These are phyloP conservation scores for Chloris gayana DNA, from an alignment of 176 grass and related monocot genomes.

Conservation along the genomic window DNA sequence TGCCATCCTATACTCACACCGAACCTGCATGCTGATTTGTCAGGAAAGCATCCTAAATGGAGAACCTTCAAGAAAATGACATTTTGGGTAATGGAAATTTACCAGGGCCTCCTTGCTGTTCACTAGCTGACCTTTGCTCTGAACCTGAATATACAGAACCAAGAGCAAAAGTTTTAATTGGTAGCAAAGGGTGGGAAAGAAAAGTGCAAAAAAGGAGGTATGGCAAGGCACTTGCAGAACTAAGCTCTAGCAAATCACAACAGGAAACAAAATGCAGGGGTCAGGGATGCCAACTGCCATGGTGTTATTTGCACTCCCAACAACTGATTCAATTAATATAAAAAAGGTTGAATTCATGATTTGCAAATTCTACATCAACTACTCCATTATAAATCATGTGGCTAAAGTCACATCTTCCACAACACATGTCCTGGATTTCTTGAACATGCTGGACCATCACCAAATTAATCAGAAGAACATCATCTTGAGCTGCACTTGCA, in stretches of 20 bases:
- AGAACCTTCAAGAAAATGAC: slow-evolving; percentile 2
- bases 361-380: neutral
- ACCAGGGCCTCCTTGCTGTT: slow-evolving; percentile 78
- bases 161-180: neutral
- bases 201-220: neutral
- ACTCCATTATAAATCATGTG: neutral
- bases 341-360: neutral
- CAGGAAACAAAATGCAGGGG: slow-evolving; percentile 5
- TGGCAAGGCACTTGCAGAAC: neutral
- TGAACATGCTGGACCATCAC: too few relatives aligned
- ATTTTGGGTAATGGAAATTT: slow-evolving; percentile 20
- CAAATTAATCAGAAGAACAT: too few relatives aligned
- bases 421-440: neutral
- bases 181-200: neutral
- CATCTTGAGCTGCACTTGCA: too few relatives aligned
- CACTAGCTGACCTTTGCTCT: slow-evolving; percentile 74
- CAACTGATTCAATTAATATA: neutral
- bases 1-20: slow-evolving; percentile 95
- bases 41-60: slow-evolving; percentile 37
- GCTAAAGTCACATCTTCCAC: neutral
- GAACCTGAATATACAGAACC: slow-evolving; percentile 57
- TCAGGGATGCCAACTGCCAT: neutral
- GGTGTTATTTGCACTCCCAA: neutral
- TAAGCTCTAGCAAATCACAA: neutral
- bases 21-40: slow-evolving; percentile 64